Evolutionary conservation across 345 rosid species (phyloP).

Genomic region (Jatropha curcas): DNA sequence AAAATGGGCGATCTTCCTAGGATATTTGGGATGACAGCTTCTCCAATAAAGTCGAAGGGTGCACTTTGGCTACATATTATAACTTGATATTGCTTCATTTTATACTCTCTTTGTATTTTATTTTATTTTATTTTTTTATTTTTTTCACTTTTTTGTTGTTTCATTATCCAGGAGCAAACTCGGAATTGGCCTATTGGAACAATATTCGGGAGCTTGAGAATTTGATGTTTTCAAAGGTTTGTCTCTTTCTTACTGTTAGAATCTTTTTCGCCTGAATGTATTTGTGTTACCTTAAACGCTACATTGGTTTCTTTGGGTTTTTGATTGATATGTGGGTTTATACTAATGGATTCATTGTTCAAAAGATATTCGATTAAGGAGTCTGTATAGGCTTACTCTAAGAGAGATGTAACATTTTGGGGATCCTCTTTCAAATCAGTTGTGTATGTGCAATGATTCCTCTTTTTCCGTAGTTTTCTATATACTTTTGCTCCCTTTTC

Average conservation of each 20-base stretch:
- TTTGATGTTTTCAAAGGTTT: conserved; percentile 82
- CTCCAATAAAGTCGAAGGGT: conserved; percentile 85
- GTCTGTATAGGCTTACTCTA: not conserved
- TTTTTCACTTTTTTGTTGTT: not conserved
- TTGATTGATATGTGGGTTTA: not conserved
- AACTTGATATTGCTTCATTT: conserved; percentile 7
- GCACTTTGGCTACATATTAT: conserved; percentile 8
- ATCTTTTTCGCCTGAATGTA: conserved; percentile 14
- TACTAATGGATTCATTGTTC: not conserved
- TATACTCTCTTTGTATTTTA: not conserved
- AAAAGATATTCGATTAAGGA: not conserved
- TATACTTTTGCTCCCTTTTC: not conserved
- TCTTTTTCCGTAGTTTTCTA: not conserved
- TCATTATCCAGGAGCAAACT: conserved; percentile 41
- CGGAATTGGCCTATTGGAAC: conserved; percentile 50
- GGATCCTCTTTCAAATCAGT: not conserved
- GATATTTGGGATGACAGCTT: conserved; percentile 94
- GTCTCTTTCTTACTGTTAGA: not conserved
- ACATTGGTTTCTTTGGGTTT: not conserved
- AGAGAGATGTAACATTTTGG: not conserved
- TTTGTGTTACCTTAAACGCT: not conserved
- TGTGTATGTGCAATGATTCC: not conserved
- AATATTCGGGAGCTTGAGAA: conserved; percentile 64
- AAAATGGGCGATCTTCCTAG: conserved; percentile 47
- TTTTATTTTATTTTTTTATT: conserved; percentile 18